A percentile compares a stretch with the other conserved stretches of the same genome.
Evolutionary conservation across 176 grass and related monocot species (phyloP).

Genomic region (Hordeum vulgare): MorexV3_pseudomolecules_assembly NC_058519.1:220299457-220299956

Average conservation of each 20-base stretch:
- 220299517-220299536: not conserved
- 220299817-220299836: not conserved
- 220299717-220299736: slow-evolving; percentile 34
- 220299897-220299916: slow-evolving; percentile 74
- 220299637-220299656: not conserved
- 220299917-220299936: slow-evolving; percentile 69
- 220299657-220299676: not conserved
- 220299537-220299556: not conserved
- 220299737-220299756: slow-evolving; percentile 92
- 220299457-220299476: not conserved
- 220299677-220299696: not conserved
- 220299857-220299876: slow-evolving; percentile 18
- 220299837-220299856: not conserved
- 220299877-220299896: slow-evolving; percentile 35
- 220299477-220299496: not conserved
- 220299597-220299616: not conserved
- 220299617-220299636: not conserved
- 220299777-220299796: slow-evolving; percentile 41
- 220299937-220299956: slow-evolving; percentile 73
- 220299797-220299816: not conserved
- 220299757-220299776: slow-evolving; percentile 76
- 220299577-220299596: not conserved
- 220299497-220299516: not conserved
- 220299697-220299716: not conserved
- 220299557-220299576: not conserved